phyloP scores from a whole-genome alignment of 2,329 filamentous ascomycete species.

The Neurospora crassa region DNA sequence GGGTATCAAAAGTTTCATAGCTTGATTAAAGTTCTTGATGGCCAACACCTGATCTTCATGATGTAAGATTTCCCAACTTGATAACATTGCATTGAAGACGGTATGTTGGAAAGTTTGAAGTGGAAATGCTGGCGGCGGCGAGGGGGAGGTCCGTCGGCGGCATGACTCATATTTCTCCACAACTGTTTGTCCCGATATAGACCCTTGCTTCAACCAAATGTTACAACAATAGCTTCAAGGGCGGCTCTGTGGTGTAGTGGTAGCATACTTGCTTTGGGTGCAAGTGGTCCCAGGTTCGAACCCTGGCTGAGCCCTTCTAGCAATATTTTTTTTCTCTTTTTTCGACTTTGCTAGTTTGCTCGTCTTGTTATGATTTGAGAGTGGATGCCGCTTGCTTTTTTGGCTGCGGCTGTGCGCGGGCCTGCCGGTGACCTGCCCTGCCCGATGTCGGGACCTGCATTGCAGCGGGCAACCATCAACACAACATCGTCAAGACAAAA shows the following conservation, averaged over 20 bases:
- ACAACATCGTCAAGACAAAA: neutral
- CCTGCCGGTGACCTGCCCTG: too few relatives aligned
- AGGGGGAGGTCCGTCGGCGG: neutral
- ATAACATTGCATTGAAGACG: neutral
- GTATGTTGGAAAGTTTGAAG: neutral
- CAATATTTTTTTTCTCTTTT: neutral
- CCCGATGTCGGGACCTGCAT: neutral
- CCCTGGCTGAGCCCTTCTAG: conserved; percentile 7
- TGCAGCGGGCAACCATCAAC: neutral
- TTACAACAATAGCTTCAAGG: neutral
- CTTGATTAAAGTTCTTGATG: too few relatives aligned
- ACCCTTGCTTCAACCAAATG: fast-evolving
- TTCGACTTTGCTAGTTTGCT: neutral
- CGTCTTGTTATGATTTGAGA: neutral
- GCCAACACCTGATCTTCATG: neutral
- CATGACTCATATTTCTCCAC: neutral
- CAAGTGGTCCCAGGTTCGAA: conserved; percentile 9
- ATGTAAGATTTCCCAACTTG: neutral
- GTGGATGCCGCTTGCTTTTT: neutral
- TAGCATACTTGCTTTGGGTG: conserved; percentile 10
- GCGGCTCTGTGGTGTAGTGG: conserved; percentile 8
- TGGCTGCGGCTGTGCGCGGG: neutral
- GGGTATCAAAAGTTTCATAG: neutral
- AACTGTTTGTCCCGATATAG: neutral
- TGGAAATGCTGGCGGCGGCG: neutral